phyloP scores from a whole-genome alignment of 441 rosid genomes.

The Breynia disticha region DNA sequence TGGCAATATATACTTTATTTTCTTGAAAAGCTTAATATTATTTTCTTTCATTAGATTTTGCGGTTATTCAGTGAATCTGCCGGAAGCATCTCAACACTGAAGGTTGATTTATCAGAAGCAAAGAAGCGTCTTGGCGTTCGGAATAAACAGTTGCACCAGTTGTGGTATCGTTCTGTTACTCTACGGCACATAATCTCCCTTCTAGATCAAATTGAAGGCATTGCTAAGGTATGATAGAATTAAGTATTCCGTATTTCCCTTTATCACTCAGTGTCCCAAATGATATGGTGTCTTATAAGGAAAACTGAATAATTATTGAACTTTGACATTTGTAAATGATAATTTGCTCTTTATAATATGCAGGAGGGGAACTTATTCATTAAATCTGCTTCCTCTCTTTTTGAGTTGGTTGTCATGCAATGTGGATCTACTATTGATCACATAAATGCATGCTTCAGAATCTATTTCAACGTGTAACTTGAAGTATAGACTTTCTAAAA shows the following conservation, averaged over 20 bases:
- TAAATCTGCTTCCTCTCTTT: too few relatives aligned
- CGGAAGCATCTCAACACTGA: conserved; percentile 54
- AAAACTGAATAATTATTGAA: neutral
- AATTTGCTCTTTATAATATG: too few relatives aligned
- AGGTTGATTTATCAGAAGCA: conserved; percentile 86
- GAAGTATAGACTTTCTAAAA: neutral
- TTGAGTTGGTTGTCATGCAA: too few relatives aligned
- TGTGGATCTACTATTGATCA: too few relatives aligned
- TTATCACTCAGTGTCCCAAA: neutral
- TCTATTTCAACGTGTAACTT: too few relatives aligned
- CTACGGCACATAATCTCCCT: conserved; percentile 88
- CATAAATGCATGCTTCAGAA: too few relatives aligned
- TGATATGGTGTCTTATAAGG: neutral
- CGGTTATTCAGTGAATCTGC: conserved; percentile 93
- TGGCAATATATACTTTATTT: too few relatives aligned
- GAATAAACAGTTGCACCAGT: conserved; percentile 94
- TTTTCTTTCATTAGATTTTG: conserved; percentile 58
- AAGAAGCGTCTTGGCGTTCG: conserved; percentile 76
- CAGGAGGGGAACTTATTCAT: too few relatives aligned
- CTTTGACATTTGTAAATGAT: too few relatives aligned
- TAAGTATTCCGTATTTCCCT: neutral
- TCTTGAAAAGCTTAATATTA: neutral
- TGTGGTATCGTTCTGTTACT: conserved; percentile 99
- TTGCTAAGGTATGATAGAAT: conserved; percentile 70
- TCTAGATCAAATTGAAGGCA: conserved; percentile 94